Evolutionary conservation across 805 yeast genomes (phyloP).

Genomic region (Suhomyces tanzawaensis): DNA sequence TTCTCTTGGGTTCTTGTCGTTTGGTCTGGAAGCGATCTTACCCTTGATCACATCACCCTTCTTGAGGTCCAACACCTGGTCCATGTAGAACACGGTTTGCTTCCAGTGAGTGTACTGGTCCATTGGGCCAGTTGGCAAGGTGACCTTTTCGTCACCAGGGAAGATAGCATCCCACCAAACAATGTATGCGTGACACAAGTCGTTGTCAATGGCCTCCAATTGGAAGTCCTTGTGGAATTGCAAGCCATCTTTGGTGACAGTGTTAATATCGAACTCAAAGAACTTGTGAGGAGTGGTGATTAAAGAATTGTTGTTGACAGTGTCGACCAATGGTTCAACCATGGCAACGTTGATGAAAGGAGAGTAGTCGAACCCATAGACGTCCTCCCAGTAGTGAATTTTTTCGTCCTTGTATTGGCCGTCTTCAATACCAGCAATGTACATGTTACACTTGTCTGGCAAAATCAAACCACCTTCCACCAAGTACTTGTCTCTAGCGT

Average conservation of each 20-base stretch:
- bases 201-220: constrained; percentile 72
- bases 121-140: constrained; percentile 92
- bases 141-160: constrained; percentile 66
- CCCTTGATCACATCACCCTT: constrained; percentile 77
- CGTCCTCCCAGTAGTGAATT: constrained; percentile 92
- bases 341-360: constrained; percentile 85
- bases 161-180: constrained; percentile 96
- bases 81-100: constrained; percentile 91
- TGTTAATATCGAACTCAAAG: constrained; percentile 84
- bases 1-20: constrained; percentile 78
- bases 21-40: constrained; percentile 72
- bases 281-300: constrained; percentile 74
- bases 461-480: constrained; percentile 83
- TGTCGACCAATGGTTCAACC: constrained; percentile 93
- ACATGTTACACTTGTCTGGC: constrained; percentile 91
- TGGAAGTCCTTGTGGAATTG: constrained; percentile 71
- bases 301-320: constrained; percentile 71
- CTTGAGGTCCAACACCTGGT: constrained; percentile 72
- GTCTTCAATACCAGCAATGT: constrained; percentile 90
- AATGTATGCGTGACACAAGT: constrained; percentile 81
- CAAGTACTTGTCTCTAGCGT: constrained; percentile 89
- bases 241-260: constrained; percentile 78
- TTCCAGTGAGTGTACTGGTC: constrained; percentile 97
- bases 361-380: constrained; percentile 93
- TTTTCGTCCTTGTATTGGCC: constrained; percentile 89